Base-by-base conservation (phyloP, 2,329 filamentous ascomycete species). In the Fusarium sp. region DNA sequence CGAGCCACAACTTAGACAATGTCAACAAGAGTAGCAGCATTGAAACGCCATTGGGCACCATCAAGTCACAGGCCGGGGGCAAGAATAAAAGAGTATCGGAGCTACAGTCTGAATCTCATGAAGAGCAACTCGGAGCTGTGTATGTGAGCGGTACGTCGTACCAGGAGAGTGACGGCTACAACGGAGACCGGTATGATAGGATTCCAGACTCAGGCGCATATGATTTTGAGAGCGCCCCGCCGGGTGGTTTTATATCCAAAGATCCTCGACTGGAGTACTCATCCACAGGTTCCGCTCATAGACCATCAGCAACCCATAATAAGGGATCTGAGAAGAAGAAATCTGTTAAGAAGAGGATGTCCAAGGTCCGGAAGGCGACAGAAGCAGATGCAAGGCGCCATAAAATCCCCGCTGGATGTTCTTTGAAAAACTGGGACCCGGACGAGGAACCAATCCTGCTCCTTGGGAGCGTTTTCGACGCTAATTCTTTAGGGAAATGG, bases 281-380 rank as follows among this genome's bases (percentile, higher is more conserved):
- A 28, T 7, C 9, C 9, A 31, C 14, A 1, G 3, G 6, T n/a
- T 3, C 20, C 10, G 1, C 20, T 26, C 26, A 6, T 12, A 12
- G 14, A 3, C 0, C 26, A 6, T 31, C 26, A n/a, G 0, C 1
- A 3, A 2, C 14, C 1, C 26, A 7, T 0, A 4, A 12, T 2
- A 8, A 7, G 0, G 20, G 14, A 12, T 31, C 20, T 3, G 0
- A 6, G 4, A 1, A 15, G 9, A 31, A 1, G 14, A 22, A 48
- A 15, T 1, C 1, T 6, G 9, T 1, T 26, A 26, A 26, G 6
- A 31, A 31, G 28, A 31, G 28, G 28, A 31, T 7, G 2, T 2
- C 4, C 15, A 6, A 22, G 20, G 14, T 8, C 28, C 2, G 7
- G 6, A 48, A 12, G 45, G 45, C 45, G 1, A 48, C 28, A 6